phyloP scores from a whole-genome alignment of 2,329 filamentous ascomycete species.

The Podosphaera fusca region DNA sequence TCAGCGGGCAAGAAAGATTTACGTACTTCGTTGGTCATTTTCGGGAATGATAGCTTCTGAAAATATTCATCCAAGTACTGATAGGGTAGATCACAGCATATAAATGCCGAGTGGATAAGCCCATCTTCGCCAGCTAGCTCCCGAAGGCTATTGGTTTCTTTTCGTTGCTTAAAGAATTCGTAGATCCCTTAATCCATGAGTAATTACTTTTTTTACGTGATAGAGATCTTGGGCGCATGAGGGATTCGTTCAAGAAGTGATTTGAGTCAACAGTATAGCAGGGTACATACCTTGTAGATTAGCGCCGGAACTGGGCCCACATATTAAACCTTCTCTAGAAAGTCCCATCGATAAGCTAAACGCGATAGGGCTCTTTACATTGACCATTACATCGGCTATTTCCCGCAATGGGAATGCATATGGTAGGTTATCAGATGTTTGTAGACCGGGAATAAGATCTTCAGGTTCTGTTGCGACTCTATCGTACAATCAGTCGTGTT shows the following conservation, averaged over 20 bases:
- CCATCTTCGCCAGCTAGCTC: not conserved
- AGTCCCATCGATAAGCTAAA: conserved; percentile 29
- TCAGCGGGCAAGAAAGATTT: not conserved
- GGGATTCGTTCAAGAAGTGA: not conserved
- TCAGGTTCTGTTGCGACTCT: too few relatives aligned
- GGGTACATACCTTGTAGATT: conserved; percentile 18
- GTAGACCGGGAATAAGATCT: too few relatives aligned
- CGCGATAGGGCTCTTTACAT: conserved; percentile 30
- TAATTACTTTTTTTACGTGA: conserved; percentile 5
- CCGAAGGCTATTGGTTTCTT: conserved; percentile 9
- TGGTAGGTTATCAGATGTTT: not conserved
- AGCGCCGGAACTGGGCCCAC: conserved; percentile 37
- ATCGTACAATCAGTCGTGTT: too few relatives aligned
- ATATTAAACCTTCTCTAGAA: conserved; percentile 32
- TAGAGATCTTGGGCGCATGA: too few relatives aligned
- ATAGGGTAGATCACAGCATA: conserved; percentile 40
- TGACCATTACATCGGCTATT: conserved; percentile 30
- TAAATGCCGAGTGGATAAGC: conserved; percentile 22
- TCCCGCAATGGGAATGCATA: conserved; percentile 31
- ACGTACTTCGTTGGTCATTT: not conserved
- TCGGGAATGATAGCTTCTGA: conserved; percentile 21
- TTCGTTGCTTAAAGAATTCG: conserved; percentile 25
- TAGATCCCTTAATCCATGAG: conserved; percentile 15
- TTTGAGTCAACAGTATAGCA: not conserved
- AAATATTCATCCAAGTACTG: conserved; percentile 39